A percentile compares a stretch with the other conserved stretches of the same genome.
These are phyloP conservation scores for Prunus salicina DNA, from an alignment of 306 rosid species.

Conservation along the genomic window DNA sequence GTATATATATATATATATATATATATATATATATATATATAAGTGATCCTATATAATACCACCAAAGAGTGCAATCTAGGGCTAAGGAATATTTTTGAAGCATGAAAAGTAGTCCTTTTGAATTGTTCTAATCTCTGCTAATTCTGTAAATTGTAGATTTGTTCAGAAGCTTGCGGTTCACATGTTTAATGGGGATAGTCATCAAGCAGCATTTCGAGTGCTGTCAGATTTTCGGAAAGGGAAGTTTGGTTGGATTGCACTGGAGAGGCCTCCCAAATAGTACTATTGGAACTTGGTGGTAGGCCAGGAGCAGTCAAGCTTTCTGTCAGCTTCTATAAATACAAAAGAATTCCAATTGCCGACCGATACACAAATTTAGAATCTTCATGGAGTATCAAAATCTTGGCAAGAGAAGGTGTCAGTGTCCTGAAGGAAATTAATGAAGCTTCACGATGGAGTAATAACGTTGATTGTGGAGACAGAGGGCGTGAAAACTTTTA, in stretches of 20 bases:
- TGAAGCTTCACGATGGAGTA: not conserved
- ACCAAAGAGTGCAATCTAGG: no score
- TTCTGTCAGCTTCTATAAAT: not conserved
- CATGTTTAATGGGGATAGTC: constrained; percentile 66
- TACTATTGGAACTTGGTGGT: constrained; percentile 11
- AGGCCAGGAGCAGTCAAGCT: constrained; percentile 3
- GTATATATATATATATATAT: no score
- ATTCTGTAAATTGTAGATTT: constrained; percentile 49
- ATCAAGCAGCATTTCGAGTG: constrained; percentile 81
- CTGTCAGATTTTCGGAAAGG: constrained; percentile 89
- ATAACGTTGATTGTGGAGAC: not conserved
- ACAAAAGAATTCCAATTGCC: constrained; percentile 10
- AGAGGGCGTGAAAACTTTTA: not conserved
- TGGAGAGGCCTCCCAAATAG: constrained; percentile 86
- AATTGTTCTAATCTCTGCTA: not conserved
- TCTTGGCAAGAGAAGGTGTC: not conserved
- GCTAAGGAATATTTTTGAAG: no score
- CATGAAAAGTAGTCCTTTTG: not conserved
- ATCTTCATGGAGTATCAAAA: not conserved
- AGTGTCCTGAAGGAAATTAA: not conserved
- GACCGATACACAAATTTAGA: not conserved
- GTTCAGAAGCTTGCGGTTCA: constrained; percentile 70
- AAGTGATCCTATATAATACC: no score
- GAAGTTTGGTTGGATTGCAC: constrained; percentile 79
- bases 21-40: no score